Base-by-base conservation (phyloP, 495 filamentous ascomycete species). In the Aspergillus cristatus region DNA sequence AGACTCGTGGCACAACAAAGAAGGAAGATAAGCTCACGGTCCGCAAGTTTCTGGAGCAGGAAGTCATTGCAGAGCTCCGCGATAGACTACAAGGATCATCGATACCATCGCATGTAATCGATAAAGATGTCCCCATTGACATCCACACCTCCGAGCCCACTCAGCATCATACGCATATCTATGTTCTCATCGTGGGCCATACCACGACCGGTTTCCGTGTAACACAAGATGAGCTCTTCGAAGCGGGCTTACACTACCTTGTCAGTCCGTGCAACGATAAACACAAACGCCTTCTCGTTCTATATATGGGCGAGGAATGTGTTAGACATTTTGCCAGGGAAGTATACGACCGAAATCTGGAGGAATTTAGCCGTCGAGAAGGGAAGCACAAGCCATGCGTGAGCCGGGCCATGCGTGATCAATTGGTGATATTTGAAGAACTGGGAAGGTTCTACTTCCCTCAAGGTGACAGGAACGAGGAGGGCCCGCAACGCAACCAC, bases 341-440 rank as follows among this genome's bases (percentile, higher is more conserved):
- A 48, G 50, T 84, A 4, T 66, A 65, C 15, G 45, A 42, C 28
- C 29, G 41, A 7, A 7, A 37, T 18, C 3, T 46, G 34, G 37
- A 45, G 8, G 15, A 2, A 18, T 8, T 28, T 32, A 14, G 26
- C 7, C 13, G 12, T 20, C 4, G 35, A 14, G 3, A 7, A 13
- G 13, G 35, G 11, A 30, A 8, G 15, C 36, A 40, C 29, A 51
- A 42, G 28, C 46, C 62, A 1, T 63, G 59, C 38, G 75, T 87
- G 6, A 86, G 93, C 53, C 71, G 76, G 50, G 64, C 77, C 47
- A 73, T 89, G 53, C 73, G 84, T 54, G 87, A 93, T 57, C 87
- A 93, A 48, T 48, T 93, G 34, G 75, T 89, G 1, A 68, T 91
- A 3, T 93, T 89, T 48, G 84, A 93, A 51, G 81, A 80, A 18